A percentile compares a stretch with the other conserved stretches of the same genome.
phyloP scores from a whole-genome alignment of 352 stramenopile genomes.

The Phytopythium chamaehyphon region DNA sequence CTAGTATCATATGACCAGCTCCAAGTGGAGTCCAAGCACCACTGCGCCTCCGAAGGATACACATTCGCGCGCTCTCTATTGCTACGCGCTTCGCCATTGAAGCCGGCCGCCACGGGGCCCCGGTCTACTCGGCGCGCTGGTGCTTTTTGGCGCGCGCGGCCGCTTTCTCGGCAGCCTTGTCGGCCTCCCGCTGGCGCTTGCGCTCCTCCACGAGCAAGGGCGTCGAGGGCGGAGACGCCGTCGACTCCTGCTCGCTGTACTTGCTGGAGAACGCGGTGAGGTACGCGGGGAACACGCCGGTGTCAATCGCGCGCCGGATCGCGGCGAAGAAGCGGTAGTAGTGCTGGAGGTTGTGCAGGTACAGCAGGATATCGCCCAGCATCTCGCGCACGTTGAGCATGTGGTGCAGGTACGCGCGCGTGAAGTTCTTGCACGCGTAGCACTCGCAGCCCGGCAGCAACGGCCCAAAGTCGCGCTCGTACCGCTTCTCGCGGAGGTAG shows the following conservation, averaged over 20 bases:
- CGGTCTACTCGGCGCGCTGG: neutral
- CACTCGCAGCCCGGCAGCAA: conserved; percentile 62
- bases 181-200: conserved; percentile 44
- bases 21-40: no score
- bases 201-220: conserved; percentile 51
- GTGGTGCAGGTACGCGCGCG: conserved; percentile 90
- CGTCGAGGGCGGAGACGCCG: conserved; percentile 37
- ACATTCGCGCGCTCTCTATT: neutral
- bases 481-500: conserved; percentile 61
- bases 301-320: conserved; percentile 46
- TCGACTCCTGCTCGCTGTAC: conserved; percentile 44
- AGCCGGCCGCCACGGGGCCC: neutral
- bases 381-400: conserved; percentile 91
- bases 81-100: neutral
- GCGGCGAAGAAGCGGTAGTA: conserved; percentile 69
- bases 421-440: conserved; percentile 73
- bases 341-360: conserved; percentile 82
- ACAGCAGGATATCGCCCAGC: conserved; percentile 89
- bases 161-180: conserved; percentile 29
- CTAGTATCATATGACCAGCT: no score
- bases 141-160: conserved; percentile 16
- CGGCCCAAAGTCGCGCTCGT: conserved; percentile 57
- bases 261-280: conserved; percentile 30
- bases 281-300: conserved; percentile 39
- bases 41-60: no score